Evolutionary conservation across 805 yeast species (phyloP).

Genomic region (Zygosaccharomyces gambellarensis): DNA sequence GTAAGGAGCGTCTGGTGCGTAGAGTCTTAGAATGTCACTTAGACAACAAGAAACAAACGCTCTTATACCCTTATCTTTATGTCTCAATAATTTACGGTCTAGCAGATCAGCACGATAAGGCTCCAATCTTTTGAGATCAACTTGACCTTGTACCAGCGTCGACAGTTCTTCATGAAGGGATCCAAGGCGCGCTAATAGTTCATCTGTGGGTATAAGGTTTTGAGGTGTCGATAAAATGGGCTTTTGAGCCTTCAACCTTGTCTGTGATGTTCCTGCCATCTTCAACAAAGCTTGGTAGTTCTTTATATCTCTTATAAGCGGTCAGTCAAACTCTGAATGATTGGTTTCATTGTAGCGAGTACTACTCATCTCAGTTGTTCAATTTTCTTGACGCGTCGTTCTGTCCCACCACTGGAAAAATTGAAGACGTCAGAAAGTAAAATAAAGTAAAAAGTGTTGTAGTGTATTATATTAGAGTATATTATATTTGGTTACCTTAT

Average conservation of each 20-base stretch:
- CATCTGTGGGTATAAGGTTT: conserved; percentile 57
- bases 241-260: conserved; percentile 39
- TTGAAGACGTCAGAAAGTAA: not conserved
- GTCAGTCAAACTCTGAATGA: not conserved
- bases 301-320: not conserved
- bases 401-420: not conserved
- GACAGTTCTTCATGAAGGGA: conserved; percentile 60
- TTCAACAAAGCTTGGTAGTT: not conserved
- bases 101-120: conserved; percentile 48
- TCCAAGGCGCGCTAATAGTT: conserved; percentile 52
- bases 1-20: conserved; percentile 89
- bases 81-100: conserved; percentile 53
- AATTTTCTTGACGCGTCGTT: conserved; percentile 1
- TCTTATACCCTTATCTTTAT: conserved; percentile 64
- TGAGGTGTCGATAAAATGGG: conserved; percentile 52
- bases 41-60: conserved; percentile 68
- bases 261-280: conserved; percentile 11
- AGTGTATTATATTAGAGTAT: not conserved
- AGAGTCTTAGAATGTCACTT: conserved; percentile 68
- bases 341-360: not conserved
- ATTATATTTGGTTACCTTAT: not conserved
- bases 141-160: conserved; percentile 54
- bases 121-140: conserved; percentile 44
- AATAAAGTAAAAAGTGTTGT: not conserved
- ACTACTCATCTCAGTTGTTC: not conserved